phyloP scores from a whole-genome alignment of 768 basidiomycete species.

The Hygrocybe punicea region DNA sequence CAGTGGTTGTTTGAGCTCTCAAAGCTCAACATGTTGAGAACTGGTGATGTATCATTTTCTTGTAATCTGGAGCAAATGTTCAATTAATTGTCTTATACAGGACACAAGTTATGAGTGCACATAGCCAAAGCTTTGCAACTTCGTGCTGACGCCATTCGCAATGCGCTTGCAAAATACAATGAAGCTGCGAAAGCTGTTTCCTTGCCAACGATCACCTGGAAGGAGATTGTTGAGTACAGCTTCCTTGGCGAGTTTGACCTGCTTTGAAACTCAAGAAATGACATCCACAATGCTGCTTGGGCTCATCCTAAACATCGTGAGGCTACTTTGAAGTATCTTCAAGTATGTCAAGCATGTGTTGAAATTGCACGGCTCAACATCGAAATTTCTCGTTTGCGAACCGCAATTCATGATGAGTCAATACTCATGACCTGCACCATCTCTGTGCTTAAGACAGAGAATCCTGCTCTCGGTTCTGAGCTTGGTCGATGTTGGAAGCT shows the following conservation, averaged over 20 bases:
- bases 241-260: constrained; percentile 33
- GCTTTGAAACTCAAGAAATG: constrained; percentile 27
- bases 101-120: constrained; percentile 32
- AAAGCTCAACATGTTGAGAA: constrained; percentile 24
- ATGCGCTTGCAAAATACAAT: constrained; percentile 34
- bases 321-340: constrained; percentile 26
- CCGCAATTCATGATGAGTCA: constrained; percentile 28
- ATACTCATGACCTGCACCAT: not conserved
- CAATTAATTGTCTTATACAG: constrained; percentile 15
- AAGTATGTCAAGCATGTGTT: constrained; percentile 28
- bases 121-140: constrained; percentile 35
- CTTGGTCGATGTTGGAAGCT: not conserved
- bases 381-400: constrained; percentile 28
- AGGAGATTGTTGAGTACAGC: constrained; percentile 14
- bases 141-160: constrained; percentile 30
- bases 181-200: constrained; percentile 18
- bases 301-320: constrained; percentile 20
- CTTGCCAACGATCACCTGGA: constrained; percentile 19
- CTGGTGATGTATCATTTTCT: constrained; percentile 14
- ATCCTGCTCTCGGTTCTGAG: not conserved
- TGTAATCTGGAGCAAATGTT: constrained; percentile 10
- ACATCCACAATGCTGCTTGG: constrained; percentile 31
- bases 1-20: constrained; percentile 4
- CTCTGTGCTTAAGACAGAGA: not conserved
- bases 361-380: constrained; percentile 32